These are phyloP conservation scores for Serendipita sp. DNA, from an alignment of 768 basidiomycete genomes.

Conservation along the genomic window DNA sequence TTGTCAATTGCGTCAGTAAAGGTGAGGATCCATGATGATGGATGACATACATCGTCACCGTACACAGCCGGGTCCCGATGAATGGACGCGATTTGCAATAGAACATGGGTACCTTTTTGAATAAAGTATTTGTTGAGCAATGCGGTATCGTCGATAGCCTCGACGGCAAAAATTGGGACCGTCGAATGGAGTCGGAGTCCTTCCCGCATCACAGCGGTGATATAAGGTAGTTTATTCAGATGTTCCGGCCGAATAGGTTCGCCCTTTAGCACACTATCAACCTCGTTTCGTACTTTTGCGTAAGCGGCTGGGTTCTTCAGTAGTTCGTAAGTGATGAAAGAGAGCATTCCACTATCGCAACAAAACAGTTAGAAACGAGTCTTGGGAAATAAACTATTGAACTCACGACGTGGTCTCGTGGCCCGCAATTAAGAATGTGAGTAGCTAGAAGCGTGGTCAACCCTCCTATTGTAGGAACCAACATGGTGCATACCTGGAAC, in stretches of 20 bases:
- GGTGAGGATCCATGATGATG: neutral
- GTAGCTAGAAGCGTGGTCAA: constrained; percentile 17
- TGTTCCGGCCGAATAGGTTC: constrained; percentile 24
- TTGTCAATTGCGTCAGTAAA: neutral
- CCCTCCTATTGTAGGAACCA: neutral
- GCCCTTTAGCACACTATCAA: constrained; percentile 26
- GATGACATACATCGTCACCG: constrained; percentile 30
- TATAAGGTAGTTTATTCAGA: constrained; percentile 28
- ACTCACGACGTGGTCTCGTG: constrained; percentile 22
- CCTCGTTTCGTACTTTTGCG: constrained; percentile 29
- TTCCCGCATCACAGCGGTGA: constrained; percentile 22
- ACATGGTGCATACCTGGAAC: constrained; percentile 21
- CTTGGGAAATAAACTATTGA: neutral
- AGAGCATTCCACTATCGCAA: constrained; percentile 19
- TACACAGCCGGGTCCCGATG: constrained; percentile 30
- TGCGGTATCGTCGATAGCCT: constrained; percentile 23
- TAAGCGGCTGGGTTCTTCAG: constrained; percentile 29
- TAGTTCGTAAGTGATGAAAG: constrained; percentile 29
- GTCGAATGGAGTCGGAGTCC: constrained; percentile 25
- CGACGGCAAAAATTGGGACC: constrained; percentile 22
- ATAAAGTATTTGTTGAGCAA: constrained; percentile 28
- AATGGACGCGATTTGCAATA: constrained; percentile 18
- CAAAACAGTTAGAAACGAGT: neutral
- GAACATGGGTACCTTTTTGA: constrained; percentile 18
- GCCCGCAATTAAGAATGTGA: constrained; percentile 36